A percentile compares a stretch with the other conserved stretches of the same genome.
Evolutionary conservation across 805 yeast genomes (phyloP).

Genomic region (Lipomyces chichibuensis): DNA sequence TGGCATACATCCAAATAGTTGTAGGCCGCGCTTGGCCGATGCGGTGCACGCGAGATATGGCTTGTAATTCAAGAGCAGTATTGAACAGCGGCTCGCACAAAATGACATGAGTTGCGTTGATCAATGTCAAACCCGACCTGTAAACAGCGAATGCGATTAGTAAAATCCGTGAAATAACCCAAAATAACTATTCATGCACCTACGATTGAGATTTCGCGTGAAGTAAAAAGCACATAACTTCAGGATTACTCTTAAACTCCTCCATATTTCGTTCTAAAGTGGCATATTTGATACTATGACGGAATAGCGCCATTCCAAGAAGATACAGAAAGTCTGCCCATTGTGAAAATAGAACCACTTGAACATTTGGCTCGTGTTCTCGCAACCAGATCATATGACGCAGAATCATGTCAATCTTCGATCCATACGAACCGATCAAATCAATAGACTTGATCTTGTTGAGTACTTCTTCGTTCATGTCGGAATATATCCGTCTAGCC

Average conservation of each 20-base stretch:
- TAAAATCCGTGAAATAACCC: conserved; percentile 2
- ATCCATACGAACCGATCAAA: conserved; percentile 64
- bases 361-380: conserved; percentile 61
- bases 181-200: conserved; percentile 15
- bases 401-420: conserved; percentile 83
- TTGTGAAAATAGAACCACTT: conserved; percentile 86
- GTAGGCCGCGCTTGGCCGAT: conserved; percentile 86
- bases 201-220: conserved; percentile 83
- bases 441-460: conserved; percentile 48
- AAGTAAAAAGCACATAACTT: conserved; percentile 79
- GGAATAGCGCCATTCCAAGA: conserved; percentile 64
- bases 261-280: conserved; percentile 51
- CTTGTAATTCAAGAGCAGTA: conserved; percentile 85
- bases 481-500: conserved; percentile 38
- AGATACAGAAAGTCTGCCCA: conserved; percentile 76
- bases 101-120: conserved; percentile 90
- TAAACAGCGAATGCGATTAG: not conserved
- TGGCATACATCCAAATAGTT: conserved; percentile 89
- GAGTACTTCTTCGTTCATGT: conserved; percentile 35
- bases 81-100: conserved; percentile 91
- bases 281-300: conserved; percentile 59
- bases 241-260: conserved; percentile 43
- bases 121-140: conserved; percentile 77
- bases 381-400: conserved; percentile 70
- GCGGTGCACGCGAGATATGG: conserved; percentile 87